Base-by-base conservation (phyloP, 2,329 filamentous ascomycete genomes). In the Arthrobotrys conoides region DNA sequence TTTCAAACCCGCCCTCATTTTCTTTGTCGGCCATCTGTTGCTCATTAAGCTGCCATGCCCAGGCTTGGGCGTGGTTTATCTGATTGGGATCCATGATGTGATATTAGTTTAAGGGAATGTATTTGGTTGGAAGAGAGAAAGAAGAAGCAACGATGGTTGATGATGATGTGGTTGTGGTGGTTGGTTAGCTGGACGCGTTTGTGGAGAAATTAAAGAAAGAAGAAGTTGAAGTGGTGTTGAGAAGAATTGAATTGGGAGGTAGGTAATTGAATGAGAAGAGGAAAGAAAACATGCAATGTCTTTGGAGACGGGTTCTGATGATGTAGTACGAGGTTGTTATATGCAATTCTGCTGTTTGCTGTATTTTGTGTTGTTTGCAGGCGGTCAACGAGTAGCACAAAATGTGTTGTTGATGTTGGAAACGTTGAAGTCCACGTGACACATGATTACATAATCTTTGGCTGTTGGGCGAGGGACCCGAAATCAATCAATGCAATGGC, bases 61-160 rank as follows among this genome's bases (percentile, higher is more conserved):
- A 65, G 14, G 65, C 71, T 6, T 46, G 46, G 3, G 44, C 16
- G 18, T 75, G 44, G 53, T 57, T 33, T 27, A 48, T 10, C 27
- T 71, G 27, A 6, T 24, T 27, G 30, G 24, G 38, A 20, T 75
- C 63, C 71, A 75, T 75, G 18, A 10, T 59, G 22, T n/a, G 22
- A 9, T 38, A 3, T 20, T 1, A 18, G n/a, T 20, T 2, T n/a
- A 27, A 55, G 20, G 22, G n/a, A 24, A 16, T 41, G 10, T 16
- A 12, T 1, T n/a, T 12, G 33, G 9, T 12, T 36, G 8, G 9
- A 36, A n/a, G 33, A 10, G 9, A 36, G 1, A 36, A 12, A 36
- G 44, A 9, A 48, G 8, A 6, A 14, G 44, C 9, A 8, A 22
- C 3, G 18, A 22, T 48, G 1, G n/a, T 1, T 48, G 44, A 20